Evolutionary conservation across 352 stramenopile genomes (phyloP).

Genomic region (Pythium phragmiticola): DNA sequence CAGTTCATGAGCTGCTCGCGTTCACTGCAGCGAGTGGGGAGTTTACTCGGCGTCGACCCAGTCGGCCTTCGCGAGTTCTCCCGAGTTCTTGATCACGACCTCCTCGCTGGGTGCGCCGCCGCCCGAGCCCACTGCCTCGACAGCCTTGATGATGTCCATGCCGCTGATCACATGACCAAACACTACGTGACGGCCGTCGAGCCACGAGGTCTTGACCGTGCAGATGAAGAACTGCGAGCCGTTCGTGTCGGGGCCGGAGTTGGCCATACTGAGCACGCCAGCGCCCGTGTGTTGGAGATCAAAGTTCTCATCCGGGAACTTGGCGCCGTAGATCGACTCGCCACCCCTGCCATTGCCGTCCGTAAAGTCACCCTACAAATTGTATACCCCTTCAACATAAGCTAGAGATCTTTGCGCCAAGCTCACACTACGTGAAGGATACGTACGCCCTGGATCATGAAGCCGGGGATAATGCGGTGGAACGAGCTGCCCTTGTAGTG

Average conservation of each 20-base stretch:
- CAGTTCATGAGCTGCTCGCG: background rate
- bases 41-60: slow-evolving; percentile 47
- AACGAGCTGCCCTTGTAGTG: slow-evolving; percentile 97
- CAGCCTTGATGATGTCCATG: slow-evolving; percentile 96
- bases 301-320: slow-evolving; percentile 88
- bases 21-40: background rate
- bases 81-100: slow-evolving; percentile 95
- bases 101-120: slow-evolving; percentile 74
- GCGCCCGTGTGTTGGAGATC: slow-evolving; percentile 80
- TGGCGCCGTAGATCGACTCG: slow-evolving; percentile 78
- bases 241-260: slow-evolving; percentile 91
- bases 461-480: slow-evolving; percentile 97
- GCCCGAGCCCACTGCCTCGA: slow-evolving; percentile 94
- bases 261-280: slow-evolving; percentile 82
- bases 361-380: slow-evolving; percentile 62
- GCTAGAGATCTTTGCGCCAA: slow-evolving; percentile 67
- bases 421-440: slow-evolving; percentile 6
- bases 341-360: slow-evolving; percentile 75
- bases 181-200: slow-evolving; percentile 91
- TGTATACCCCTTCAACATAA: no score
- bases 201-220: slow-evolving; percentile 89
- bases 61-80: slow-evolving; percentile 77
- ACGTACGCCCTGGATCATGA: slow-evolving; percentile 92
- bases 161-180: slow-evolving; percentile 96
- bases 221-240: slow-evolving; percentile 98